Percentiles rank a stretch among this genome's conserved stretches.
phyloP scores from a whole-genome alignment of 129 eudicot species.

The Tagetes patula region DNA sequence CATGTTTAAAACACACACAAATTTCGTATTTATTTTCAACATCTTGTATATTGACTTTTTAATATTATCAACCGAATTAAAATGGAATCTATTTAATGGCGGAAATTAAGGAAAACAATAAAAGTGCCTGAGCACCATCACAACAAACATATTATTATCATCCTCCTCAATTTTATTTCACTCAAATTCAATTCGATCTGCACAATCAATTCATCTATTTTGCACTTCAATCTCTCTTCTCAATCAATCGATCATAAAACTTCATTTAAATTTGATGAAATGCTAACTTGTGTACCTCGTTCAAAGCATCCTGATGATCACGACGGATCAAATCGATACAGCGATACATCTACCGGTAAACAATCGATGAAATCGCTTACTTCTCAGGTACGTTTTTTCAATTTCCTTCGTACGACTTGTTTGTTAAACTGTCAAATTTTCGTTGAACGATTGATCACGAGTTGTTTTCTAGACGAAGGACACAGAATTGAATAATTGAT shows the following conservation, averaged over 20 bases:
- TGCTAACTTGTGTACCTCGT: conserved; percentile 44
- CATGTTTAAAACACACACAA: background rate
- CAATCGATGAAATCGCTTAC: conserved; percentile 42
- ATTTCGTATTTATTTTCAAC: background rate
- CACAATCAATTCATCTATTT: conserved; percentile 5
- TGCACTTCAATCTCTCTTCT: background rate
- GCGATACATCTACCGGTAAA: conserved; percentile 31
- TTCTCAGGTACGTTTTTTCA: conserved; percentile 40
- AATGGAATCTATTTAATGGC: conserved; percentile 39
- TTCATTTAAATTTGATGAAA: background rate
- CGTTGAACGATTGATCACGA: background rate
- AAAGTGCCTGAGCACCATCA: conserved; percentile 37
- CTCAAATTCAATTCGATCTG: background rate
- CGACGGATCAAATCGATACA: conserved; percentile 29
- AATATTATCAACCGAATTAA: conserved; percentile 17
- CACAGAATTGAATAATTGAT: background rate
- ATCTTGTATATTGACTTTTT: conserved; percentile 9
- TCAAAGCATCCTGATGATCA: conserved; percentile 34
- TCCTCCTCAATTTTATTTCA: background rate
- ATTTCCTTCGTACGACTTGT: background rate
- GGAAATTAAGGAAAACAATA: conserved; percentile 38
- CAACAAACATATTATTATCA: conserved; percentile 25
- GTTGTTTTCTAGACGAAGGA: background rate
- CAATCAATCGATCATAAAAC: background rate
- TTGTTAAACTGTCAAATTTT: no score